phyloP scores from a whole-genome alignment of 2,329 filamentous ascomycete species.

The Scedosporium minutisporum region DNA sequence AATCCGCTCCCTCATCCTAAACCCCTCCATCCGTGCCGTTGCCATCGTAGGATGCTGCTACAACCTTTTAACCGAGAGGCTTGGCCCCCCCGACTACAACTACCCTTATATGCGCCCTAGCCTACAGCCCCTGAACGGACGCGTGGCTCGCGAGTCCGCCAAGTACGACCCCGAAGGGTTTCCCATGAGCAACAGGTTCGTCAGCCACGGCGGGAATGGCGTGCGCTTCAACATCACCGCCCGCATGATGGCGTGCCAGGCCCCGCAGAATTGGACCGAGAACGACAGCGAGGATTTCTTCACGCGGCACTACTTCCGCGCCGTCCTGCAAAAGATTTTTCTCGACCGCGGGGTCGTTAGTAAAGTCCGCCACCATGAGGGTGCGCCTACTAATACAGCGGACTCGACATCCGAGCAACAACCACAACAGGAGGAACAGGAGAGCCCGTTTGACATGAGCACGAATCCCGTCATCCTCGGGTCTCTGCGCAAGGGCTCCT shows the following conservation, averaged over 20 bases:
- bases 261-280: conserved; percentile 81
- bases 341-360: conserved; percentile 71
- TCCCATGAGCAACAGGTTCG: conserved; percentile 72
- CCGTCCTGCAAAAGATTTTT: conserved; percentile 84
- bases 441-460: conserved; percentile 42
- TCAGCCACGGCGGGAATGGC: conserved; percentile 48
- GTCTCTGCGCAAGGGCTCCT: conserved; percentile 70
- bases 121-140: conserved; percentile 56
- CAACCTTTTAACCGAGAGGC: conserved; percentile 84
- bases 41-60: conserved; percentile 98
- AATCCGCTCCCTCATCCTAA: conserved; percentile 74
- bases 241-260: conserved; percentile 96
- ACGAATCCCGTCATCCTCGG: conserved; percentile 81
- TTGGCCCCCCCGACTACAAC: conserved; percentile 82
- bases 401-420: not conserved
- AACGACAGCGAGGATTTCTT: conserved; percentile 82
- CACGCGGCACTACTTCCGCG: conserved; percentile 84
- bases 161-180: conserved; percentile 85
- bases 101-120: conserved; percentile 65
- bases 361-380: conserved; percentile 36
- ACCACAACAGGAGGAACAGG: conserved; percentile 9
- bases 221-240: conserved; percentile 90
- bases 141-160: conserved; percentile 57
- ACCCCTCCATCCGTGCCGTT: conserved; percentile 76
- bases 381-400: conserved; percentile 9